phyloP scores from a whole-genome alignment of 208 protist genomes.

The Naegleria gruberi region DNA sequence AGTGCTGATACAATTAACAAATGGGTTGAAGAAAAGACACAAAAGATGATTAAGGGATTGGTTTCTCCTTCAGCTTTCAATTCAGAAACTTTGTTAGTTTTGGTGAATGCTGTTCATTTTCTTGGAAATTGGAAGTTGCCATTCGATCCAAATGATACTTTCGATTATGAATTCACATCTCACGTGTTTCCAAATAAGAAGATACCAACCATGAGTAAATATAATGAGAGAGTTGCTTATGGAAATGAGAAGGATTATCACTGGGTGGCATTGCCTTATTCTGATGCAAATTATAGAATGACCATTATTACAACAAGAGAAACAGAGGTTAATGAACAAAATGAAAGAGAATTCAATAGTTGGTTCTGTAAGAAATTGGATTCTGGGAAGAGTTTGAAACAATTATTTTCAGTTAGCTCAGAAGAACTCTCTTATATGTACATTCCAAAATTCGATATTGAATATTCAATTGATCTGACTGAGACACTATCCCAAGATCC shows the following conservation, averaged over 20 bases:
- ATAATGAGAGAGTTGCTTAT: background rate
- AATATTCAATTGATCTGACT: background rate
- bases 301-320: background rate
- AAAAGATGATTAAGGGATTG: background rate
- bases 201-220: background rate
- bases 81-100: background rate
- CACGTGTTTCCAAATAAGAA: too few relatives aligned
- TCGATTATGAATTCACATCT: too few relatives aligned
- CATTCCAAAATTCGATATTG: background rate
- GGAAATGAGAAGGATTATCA: background rate
- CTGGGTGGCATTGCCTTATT: background rate
- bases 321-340: background rate
- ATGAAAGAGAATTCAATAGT: background rate
- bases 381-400: background rate
- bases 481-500: background rate
- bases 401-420: background rate
- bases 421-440: background rate
- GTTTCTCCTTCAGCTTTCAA: background rate
- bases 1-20: background rate
- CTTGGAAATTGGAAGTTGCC: background rate
- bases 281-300: background rate
- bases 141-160: background rate
- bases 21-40: background rate
- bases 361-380: background rate
- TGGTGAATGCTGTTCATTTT: background rate